Evolutionary conservation across 129 eudicot species (phyloP).

Genomic region (Tanacetum coccineum): DNA sequence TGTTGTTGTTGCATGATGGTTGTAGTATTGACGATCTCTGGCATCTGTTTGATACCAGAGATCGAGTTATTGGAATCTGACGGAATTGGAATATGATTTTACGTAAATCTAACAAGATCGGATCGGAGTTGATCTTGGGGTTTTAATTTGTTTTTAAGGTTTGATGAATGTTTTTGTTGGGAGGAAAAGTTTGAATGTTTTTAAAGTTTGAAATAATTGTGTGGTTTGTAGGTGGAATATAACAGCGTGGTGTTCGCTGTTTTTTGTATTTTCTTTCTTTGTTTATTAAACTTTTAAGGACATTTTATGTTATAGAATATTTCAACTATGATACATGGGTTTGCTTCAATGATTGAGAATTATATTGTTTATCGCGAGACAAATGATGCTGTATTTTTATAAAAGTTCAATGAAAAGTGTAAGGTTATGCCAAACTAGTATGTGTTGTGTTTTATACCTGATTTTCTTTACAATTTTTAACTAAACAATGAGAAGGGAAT

Average conservation of each 20-base stretch:
- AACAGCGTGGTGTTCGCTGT: conserved; percentile 25
- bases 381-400: too few relatives aligned
- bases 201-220: conserved; percentile 13
- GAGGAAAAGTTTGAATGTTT: conserved; percentile 27
- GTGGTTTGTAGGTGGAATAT: background rate
- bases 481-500: too few relatives aligned
- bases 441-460: too few relatives aligned
- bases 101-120: background rate
- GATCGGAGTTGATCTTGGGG: too few relatives aligned
- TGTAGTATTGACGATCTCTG: conserved; percentile 16
- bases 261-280: background rate
- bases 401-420: too few relatives aligned
- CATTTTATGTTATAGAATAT: background rate
- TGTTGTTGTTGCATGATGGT: conserved; percentile 17
- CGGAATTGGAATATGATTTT: too few relatives aligned
- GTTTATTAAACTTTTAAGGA: background rate
- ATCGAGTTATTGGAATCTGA: conserved; percentile 13
- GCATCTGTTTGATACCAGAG: conserved; percentile 28
- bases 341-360: background rate
- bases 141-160: too few relatives aligned
- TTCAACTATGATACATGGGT: background rate
- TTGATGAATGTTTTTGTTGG: background rate
- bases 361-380: too few relatives aligned
- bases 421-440: too few relatives aligned
- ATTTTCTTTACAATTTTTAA: too few relatives aligned